Evolutionary conservation across 768 basidiomycete species (phyloP), one percentile per base, ranked within the genome.

Genomic region (Flagelloscypha sp.): DNA sequence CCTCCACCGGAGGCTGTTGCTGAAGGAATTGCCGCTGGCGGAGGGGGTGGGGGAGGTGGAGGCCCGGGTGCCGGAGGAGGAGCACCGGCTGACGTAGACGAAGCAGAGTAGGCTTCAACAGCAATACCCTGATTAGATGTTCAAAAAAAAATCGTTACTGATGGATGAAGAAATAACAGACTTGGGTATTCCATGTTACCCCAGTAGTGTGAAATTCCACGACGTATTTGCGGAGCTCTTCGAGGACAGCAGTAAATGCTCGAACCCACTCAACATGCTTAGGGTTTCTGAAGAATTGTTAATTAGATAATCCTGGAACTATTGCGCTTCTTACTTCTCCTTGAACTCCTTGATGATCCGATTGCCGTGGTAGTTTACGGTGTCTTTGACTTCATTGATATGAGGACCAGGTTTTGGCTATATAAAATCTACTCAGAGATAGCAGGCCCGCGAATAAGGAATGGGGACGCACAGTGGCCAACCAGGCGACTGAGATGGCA

Each of bases 261-360:
- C 75, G 77, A 9, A 84, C 84, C 93, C 94, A 99, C 52, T 90
- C 87, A 11, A 77, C 71, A 46, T 93, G 90, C 47, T 79, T 83
- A 8, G 78, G 62, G 51, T 97, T 84, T 53, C 94, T 97, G 48
- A n/a, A 22, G 24, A 40, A 28, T 13, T n/a, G n/a, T 22, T 12
- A 15, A 31, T 48, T 18, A 55, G 13, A 7, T 25, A 35, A 33
- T 19, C 34, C 28, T 19, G 24, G 16, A 19, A 35, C 13, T 24
- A 16, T 3, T n/a, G 15, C 28, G 28, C 24, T 9, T 43, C 84
- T 38, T 41, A 90, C 94, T 87, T 88, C 6, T 88, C 86, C 56
- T 89, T 98, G 69, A 73, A 88, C 44, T 93, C 88, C 57, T 90
- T 88, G 58, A 90, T 79, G 30, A 98, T 72, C 40, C 80, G 77